Evolutionary conservation across 108 stramenopile species (phyloP).

Genomic region (Skeletonema menzelii): DNA sequence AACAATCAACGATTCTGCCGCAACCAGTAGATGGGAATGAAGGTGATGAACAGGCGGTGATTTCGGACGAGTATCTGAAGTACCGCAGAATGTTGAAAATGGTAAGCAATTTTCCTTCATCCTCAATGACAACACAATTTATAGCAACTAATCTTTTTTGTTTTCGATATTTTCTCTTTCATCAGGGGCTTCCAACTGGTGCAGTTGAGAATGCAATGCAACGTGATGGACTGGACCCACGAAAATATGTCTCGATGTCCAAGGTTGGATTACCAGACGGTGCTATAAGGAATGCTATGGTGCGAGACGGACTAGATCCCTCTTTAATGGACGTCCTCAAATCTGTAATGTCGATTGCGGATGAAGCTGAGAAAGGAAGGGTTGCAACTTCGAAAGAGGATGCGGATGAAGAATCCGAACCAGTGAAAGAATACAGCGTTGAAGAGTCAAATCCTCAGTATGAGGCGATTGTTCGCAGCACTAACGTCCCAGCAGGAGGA

Average conservation of each 20-base stretch:
- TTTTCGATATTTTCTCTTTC: background rate
- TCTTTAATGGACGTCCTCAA: constrained; percentile 58
- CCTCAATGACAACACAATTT: background rate
- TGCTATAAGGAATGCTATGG: constrained; percentile 69
- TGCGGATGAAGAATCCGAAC: background rate
- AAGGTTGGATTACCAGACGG: constrained; percentile 62
- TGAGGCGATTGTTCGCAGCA: background rate
- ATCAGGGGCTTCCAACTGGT: constrained; percentile 47
- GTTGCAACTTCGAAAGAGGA: background rate
- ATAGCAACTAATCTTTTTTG: background rate
- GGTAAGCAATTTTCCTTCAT: constrained; percentile 7
- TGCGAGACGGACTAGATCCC: constrained; percentile 75
- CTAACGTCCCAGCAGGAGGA: background rate
- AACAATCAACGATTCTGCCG: background rate
- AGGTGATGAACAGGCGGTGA: background rate
- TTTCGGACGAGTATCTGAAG: constrained; percentile 51
- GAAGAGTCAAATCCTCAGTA: background rate
- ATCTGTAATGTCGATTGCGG: constrained; percentile 32
- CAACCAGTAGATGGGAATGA: background rate
- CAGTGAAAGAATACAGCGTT: background rate
- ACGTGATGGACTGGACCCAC: constrained; percentile 23
- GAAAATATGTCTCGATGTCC: background rate
- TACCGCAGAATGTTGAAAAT: constrained; percentile 76
- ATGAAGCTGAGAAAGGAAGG: constrained; percentile 31
- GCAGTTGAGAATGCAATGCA: constrained; percentile 35